These are phyloP conservation scores for Plantago major DNA, from an alignment of 257 asterid genomes.

Conservation along the genomic window DNA sequence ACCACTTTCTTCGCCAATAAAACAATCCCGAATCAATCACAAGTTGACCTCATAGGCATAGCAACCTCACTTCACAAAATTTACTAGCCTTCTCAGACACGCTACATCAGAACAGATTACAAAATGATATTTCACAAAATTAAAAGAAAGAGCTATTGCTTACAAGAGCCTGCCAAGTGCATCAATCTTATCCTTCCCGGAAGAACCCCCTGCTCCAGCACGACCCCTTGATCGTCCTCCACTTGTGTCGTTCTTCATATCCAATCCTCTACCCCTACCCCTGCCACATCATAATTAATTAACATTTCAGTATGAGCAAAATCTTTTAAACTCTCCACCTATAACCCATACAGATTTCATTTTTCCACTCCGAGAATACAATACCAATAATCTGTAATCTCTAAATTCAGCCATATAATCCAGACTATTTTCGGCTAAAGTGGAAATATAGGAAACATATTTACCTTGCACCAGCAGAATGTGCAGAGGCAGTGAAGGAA, in stretches of 20 bases:
- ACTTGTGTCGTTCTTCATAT: too few relatives aligned
- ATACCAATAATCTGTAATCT: too few relatives aligned
- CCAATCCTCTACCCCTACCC: not conserved
- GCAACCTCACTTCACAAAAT: too few relatives aligned
- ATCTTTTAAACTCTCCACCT: not conserved
- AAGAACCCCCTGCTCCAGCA: not conserved
- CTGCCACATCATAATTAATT: not conserved
- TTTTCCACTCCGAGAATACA: too few relatives aligned
- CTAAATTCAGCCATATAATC: too few relatives aligned
- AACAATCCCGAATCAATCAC: too few relatives aligned
- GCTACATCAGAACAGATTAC: too few relatives aligned
- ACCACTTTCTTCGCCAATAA: too few relatives aligned
- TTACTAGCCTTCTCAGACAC: too few relatives aligned
- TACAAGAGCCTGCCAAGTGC: not conserved
- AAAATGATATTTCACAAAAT: too few relatives aligned
- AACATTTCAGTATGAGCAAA: not conserved
- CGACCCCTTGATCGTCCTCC: conserved; percentile 1
- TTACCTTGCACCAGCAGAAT: conserved; percentile 43
- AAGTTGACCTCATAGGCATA: too few relatives aligned
- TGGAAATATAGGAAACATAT: not conserved
- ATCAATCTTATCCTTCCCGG: not conserved
- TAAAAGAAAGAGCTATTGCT: not conserved
- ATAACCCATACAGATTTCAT: too few relatives aligned
- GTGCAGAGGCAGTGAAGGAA: conserved; percentile 36
- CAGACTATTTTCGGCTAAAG: not conserved